Evolutionary conservation across 2,329 filamentous ascomycete genomes (phyloP), one percentile per base, ranked within the genome.

Genomic region (Colletotrichum costaricense): DNA sequence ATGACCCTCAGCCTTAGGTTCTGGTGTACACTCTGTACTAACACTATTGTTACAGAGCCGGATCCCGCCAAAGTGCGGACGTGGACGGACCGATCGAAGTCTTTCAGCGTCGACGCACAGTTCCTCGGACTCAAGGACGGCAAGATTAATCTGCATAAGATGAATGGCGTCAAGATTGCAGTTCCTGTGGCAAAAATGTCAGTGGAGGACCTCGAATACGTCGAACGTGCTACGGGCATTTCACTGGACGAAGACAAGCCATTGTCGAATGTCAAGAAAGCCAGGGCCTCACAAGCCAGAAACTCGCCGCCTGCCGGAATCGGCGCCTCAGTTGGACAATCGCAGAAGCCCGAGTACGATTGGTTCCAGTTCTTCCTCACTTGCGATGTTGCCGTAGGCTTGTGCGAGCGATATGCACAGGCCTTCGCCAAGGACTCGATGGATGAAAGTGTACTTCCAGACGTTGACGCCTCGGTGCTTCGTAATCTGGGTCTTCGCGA

Each of bases 291-390:
- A 26, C 68, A 75, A 57, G 33, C 49, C 30, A 84, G 82, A 67
- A 81, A 80, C 63, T 79, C 81, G 70, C 80, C 74, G 24, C 65
- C 75, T 38, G 9, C 76, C 30, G 75, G 72, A 67, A 58, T 67
- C 42, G 93, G 93, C 14, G 92, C 90, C n/a, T 88, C 88, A 2
- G 85, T 95, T 38, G 88, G 93, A 76, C 73, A 70, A 49, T 81
- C 84, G 26, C 86, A 88, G 79, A 93, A 92, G 82, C 88, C 93
- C 1, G 93, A 97, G 60, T 97, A 98, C 81, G 97, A 99, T 81
- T 99, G 97, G 97, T 99, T 99, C 79, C 95, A 98, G 80, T 98
- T 99, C 85, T 99, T 99, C 87, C 86, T 99, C 54, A 92, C 92
- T 75, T 97, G 95, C 81, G 96, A 97, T 59, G 95, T 98, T 78